Evolutionary conservation across 176 grass and related monocot species (phyloP), one percentile per base, ranked within the genome.

Genomic region (Elymus sibiricus): DNA sequence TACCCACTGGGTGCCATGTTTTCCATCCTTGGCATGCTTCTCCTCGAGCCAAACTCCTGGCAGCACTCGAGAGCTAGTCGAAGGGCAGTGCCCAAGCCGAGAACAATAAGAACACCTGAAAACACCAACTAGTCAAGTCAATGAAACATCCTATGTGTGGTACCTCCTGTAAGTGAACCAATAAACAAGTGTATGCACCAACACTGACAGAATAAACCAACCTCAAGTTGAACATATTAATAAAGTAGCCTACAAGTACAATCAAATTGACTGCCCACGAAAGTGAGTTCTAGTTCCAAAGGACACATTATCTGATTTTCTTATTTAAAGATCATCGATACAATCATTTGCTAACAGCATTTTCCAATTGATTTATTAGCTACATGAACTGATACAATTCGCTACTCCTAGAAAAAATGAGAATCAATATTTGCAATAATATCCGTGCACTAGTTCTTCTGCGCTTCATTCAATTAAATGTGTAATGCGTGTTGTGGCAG

Each of bases 51-150:
- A 77, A 84, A 89, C 47, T 96, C 90, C 28, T 93, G 97, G 64
- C 97, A 99, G 83, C 97, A 99, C 90, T 96, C 97, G 2, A 99
- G 86, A 14, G 84, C 90, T 49, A 99, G 90, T 67, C 97, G 92
- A 85, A 99, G 84, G 26, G 97, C 94, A 17, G 97, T 99, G 86
- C 97, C 97, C 77, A 96, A 85, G 31, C 97, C 97, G 1, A 99
- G 89, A 79, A 99, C 92, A 9, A 99, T 93, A 66, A 99, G 94
- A 85, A 99, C 87, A 60, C 97, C 97, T 99, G 86, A 38, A 84
- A 82, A 46, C 28, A 85, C 80, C 25, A 83, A 19, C 16, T 27
- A 43, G 11, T 27, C 72, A 74, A 62, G 80, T 88, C 40, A 70
- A 82, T 79, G 71, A 84, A 44, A 44, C 39, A 70, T 29, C 21